Conservation (phyloP, 345 rosid species). For the Rhizophora apiculata region DNA sequence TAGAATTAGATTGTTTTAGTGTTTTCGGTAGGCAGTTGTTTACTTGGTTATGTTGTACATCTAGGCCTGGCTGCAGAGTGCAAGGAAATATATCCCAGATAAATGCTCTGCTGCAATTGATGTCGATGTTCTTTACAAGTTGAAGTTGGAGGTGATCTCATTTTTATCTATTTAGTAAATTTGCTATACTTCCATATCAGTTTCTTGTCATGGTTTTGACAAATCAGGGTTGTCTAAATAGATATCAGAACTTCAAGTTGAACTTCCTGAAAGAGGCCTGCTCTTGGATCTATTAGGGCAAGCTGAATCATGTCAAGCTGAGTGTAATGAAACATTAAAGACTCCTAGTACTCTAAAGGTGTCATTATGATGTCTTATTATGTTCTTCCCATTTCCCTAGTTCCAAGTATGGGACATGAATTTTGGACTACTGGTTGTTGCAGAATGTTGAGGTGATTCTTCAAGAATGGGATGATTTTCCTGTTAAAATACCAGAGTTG, state of each 20-base stretch:
- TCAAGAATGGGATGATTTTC: conserved; percentile 46
- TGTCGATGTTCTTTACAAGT: conserved; percentile 60
- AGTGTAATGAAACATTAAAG: conserved; percentile 50
- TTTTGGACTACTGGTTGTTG: conserved; percentile 15
- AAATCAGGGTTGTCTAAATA: conserved; percentile 24
- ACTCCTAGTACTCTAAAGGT: conserved; percentile 60
- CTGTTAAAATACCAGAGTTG: conserved; percentile 64
- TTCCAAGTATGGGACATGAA: conserved; percentile 13
- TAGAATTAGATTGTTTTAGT: conserved; percentile 1
- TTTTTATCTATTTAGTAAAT: conserved; percentile 11
- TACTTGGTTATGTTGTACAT: conserved; percentile 18
- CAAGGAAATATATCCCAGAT: conserved; percentile 42
- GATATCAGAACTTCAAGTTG: conserved; percentile 70
- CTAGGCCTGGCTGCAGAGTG: conserved; percentile 61
- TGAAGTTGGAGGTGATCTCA: conserved; percentile 65
- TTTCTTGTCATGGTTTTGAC: conserved; percentile 15
- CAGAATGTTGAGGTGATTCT: conserved; percentile 66
- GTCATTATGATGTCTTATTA: conserved; percentile 3
- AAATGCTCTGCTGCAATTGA: conserved; percentile 40
- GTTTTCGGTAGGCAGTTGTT: conserved; percentile 7
- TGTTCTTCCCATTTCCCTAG: conserved; percentile 1
- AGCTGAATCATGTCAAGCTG: conserved; percentile 57
- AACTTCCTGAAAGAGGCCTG: conserved; percentile 56
- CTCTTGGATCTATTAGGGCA: conserved; percentile 47
- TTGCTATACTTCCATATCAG: conserved; percentile 5